These are phyloP conservation scores for bread wheat (Triticum aestivum) DNA, from an alignment of 176 grass and related monocot genomes.

Conservation along the genomic window IWGSC_CS_RefSeq_v2.1 NC_057805.1:122484377-122484876, in stretches of 20 bases:
- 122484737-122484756: background rate
- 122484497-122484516: background rate
- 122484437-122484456: background rate
- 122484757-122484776: background rate
- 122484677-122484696: background rate
- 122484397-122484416: slow-evolving; percentile 1
- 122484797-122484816: background rate
- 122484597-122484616: background rate
- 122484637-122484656: background rate
- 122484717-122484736: slow-evolving; percentile 4
- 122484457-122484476: background rate
- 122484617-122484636: background rate
- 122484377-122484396: background rate
- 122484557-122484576: background rate
- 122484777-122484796: background rate
- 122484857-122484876: too few species aligned
- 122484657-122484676: background rate
- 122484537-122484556: background rate
- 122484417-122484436: background rate
- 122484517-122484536: background rate
- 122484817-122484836: background rate
- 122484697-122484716: background rate
- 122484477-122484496: background rate
- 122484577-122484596: background rate
- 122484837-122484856: background rate